Evolutionary conservation across 768 basidiomycete species (phyloP), one percentile per base, ranked within the genome.

Genomic region (Pleurotus sapidus): DNA sequence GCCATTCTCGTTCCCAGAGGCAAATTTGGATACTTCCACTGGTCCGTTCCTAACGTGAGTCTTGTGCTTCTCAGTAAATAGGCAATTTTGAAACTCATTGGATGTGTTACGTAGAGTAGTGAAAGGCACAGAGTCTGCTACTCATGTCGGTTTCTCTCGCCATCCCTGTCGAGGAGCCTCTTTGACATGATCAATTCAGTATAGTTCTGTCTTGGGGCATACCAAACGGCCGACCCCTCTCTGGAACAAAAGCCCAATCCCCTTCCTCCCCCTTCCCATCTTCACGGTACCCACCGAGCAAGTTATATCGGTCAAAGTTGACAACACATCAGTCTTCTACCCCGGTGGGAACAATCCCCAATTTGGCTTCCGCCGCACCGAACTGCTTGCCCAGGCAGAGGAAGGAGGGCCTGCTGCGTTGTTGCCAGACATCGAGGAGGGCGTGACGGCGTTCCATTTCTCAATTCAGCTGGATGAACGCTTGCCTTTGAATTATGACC

Each of bases 31-130:
- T 59, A 66, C 64, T 2, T 81, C 78, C 1, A 69, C 66, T 6
- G 81, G 78, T 7, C 83, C 82, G 9, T 86, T 77, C 63, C 61
- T 84, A 40, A 83, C 81, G 84, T 87, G 58, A 61, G 81, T 70
- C 4, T 15, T 7, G 20, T 24, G 23, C 3, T 15, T 12, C 8
- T 49, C n/a, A 51, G 15, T 2, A 17, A 1, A 11, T 2, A 17
- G 1, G 9, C 9, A 14, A 11, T 15, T 17, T 25, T 23, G n/a
- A 40, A 37, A 48, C 9, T 15, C 1, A 37, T 20, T n/a, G 1
- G 24, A 24, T 27, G 5, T 34, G 18, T 43, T 6, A n/a, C 23
- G 3, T 51, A 86, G 84, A 4, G 81, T 72, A 3, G 84, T 86
- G 24, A 84, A 83, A 63, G 84, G 84, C 4, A 70, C 72, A 8